phyloP scores from a whole-genome alignment of 1,284 basidiomycete genomes.

The Abortiporus biennis region DNA sequence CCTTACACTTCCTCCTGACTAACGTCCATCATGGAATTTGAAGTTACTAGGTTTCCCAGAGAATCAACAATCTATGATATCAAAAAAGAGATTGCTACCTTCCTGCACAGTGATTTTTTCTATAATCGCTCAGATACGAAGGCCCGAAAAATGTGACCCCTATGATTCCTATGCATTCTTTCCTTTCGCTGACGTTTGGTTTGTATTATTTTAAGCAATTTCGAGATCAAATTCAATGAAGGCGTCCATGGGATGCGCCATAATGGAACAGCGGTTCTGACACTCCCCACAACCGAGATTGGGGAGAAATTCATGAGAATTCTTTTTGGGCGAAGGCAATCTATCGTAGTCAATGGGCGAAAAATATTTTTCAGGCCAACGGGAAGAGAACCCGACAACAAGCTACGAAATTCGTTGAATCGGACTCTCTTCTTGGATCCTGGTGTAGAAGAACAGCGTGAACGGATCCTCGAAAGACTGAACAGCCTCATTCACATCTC shows the following conservation, averaged over 20 bases:
- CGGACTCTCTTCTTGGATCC: slow-evolving; percentile 62
- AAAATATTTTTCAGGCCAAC: slow-evolving; percentile 19
- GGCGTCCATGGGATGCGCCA: slow-evolving; percentile 47
- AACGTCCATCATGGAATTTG: slow-evolving; percentile 46
- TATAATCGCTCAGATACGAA: slow-evolving; percentile 29
- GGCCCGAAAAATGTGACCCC: slow-evolving; percentile 25
- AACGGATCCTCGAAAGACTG: slow-evolving; percentile 37
- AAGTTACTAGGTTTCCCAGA: slow-evolving; percentile 38
- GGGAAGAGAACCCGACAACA: slow-evolving; percentile 11
- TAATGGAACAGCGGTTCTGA: slow-evolving; percentile 49
- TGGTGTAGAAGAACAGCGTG: slow-evolving; percentile 48
- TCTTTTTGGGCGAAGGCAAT: slow-evolving; percentile 28
- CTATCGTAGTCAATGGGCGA: slow-evolving; percentile 32
- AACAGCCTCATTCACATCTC: slow-evolving; percentile 45
- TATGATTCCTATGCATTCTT: slow-evolving; percentile 20
- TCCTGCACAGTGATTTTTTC: slow-evolving; percentile 51
- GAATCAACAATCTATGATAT: slow-evolving; percentile 49
- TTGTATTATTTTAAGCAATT: slow-evolving; percentile 38
- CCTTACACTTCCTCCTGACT: too few relatives aligned
- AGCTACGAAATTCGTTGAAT: slow-evolving; percentile 17
- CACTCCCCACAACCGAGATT: slow-evolving; percentile 34
- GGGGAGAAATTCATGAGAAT: slow-evolving; percentile 42
- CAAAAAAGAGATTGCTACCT: slow-evolving; percentile 43
- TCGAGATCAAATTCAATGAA: slow-evolving; percentile 48
- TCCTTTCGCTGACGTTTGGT: too few relatives aligned